Conservation (phyloP, 768 basidiomycete genomes). For the Mrakia blollopis region DNA sequence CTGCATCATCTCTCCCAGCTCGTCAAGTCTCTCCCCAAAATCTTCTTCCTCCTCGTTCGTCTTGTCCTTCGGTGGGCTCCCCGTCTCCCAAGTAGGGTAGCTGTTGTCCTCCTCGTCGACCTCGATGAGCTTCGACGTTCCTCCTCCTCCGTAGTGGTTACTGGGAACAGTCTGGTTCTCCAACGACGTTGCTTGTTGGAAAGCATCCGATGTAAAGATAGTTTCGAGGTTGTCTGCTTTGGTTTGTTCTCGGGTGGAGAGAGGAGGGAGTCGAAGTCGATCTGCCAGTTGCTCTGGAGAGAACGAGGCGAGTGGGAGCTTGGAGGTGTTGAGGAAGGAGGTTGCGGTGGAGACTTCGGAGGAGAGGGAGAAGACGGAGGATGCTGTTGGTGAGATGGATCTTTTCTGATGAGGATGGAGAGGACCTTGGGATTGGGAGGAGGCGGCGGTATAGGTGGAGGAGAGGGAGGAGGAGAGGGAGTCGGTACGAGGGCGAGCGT, state of each 20-base stretch:
- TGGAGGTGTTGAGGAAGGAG: neutral
- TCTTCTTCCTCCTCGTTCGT: neutral
- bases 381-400: neutral
- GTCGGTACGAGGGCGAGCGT: neutral
- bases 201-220: neutral
- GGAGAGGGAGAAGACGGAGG: neutral
- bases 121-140: neutral
- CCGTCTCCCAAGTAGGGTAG: neutral
- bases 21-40: neutral
- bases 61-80: neutral
- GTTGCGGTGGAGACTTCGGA: neutral
- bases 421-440: neutral
- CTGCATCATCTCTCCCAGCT: neutral
- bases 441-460: neutral
- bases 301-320: neutral
- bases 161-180: neutral
- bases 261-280: neutral
- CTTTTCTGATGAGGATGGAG: too few relatives aligned
- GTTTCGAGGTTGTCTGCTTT: neutral
- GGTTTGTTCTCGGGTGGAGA: neutral
- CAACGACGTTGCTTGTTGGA: neutral
- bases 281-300: neutral
- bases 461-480: neutral
- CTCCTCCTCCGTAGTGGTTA: neutral
- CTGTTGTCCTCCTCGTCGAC: neutral